Evolutionary conservation across 139 green algal genomes (phyloP).

Genomic region (Chlamydomonas urium): DNA sequence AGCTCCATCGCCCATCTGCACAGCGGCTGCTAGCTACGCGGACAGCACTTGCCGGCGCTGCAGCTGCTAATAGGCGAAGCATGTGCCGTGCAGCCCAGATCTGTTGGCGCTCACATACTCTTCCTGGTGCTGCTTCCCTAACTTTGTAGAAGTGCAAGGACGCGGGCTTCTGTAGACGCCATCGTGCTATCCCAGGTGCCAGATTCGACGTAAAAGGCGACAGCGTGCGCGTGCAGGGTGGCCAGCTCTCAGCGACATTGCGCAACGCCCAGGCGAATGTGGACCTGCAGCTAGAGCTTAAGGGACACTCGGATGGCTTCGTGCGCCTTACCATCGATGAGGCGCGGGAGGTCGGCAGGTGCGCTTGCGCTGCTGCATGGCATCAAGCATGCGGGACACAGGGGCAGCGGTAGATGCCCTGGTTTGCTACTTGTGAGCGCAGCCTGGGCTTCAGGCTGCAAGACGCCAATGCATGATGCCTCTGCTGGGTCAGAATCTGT

Average conservation of each 20-base stretch:
- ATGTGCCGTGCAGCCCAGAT: too few relatives aligned
- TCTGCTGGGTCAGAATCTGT: too few relatives aligned
- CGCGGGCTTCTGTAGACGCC: slow-evolving; percentile 79
- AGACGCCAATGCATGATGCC: too few relatives aligned
- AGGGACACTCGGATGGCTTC: slow-evolving; percentile 55
- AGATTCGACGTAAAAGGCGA: slow-evolving; percentile 52
- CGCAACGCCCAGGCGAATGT: slow-evolving; percentile 34
- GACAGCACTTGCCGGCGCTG: too few relatives aligned
- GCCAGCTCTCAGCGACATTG: slow-evolving; percentile 48
- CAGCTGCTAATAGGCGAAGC: too few relatives aligned
- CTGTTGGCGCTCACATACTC: not conserved
- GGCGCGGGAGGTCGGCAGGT: slow-evolving; percentile 19
- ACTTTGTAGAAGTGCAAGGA: slow-evolving; percentile 75
- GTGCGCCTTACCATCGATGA: slow-evolving; percentile 80
- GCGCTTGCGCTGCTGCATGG: slow-evolving; percentile 6
- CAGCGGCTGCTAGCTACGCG: not conserved
- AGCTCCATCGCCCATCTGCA: not conserved
- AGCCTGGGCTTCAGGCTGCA: too few relatives aligned
- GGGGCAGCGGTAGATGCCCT: not conserved
- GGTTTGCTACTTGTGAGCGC: not conserved
- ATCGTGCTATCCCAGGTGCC: slow-evolving; percentile 50
- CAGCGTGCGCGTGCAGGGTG: slow-evolving; percentile 44
- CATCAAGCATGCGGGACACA: not conserved
- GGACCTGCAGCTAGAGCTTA: slow-evolving; percentile 53
- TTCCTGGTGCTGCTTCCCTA: not conserved